These are phyloP conservation scores for Neurospora sp. DNA, from an alignment of 495 filamentous ascomycete species.

Conservation along the genomic window DNA sequence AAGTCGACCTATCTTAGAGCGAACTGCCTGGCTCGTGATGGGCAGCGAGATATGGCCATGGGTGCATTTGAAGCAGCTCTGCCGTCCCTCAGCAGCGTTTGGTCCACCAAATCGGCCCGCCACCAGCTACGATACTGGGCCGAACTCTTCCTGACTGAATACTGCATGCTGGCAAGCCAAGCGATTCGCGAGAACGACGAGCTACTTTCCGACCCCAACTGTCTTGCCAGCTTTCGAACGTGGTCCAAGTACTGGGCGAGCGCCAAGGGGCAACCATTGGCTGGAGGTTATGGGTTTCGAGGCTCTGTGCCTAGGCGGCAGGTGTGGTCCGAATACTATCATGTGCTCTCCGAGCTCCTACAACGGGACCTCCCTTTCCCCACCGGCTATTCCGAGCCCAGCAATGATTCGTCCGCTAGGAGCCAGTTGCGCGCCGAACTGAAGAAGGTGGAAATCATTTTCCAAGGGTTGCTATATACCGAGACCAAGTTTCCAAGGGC, in stretches of 20 bases:
- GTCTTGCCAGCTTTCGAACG: constrained; percentile 48
- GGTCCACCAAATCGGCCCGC: constrained; percentile 30
- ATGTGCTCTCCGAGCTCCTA: constrained; percentile 55
- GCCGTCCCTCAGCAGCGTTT: constrained; percentile 43
- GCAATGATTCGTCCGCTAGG: constrained; percentile 40
- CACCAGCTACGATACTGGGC: constrained; percentile 66
- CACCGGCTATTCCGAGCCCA: constrained; percentile 29
- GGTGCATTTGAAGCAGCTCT: constrained; percentile 53
- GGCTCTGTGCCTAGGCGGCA: constrained; percentile 42
- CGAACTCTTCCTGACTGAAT: constrained; percentile 62
- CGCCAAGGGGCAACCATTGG: constrained; percentile 22
- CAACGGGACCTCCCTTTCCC: constrained; percentile 43
- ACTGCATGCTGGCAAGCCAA: constrained; percentile 55
- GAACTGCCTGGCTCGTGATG: constrained; percentile 50
- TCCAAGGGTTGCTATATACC: constrained; percentile 60
- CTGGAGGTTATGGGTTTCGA: constrained; percentile 36
- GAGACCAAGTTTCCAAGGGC: constrained; percentile 79
- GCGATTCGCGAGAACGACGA: constrained; percentile 37
- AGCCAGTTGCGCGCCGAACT: constrained; percentile 62
- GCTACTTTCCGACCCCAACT: constrained; percentile 34
- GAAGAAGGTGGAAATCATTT: constrained; percentile 61
- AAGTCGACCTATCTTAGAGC: constrained; percentile 72
- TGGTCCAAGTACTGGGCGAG: constrained; percentile 53
- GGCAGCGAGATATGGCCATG: constrained; percentile 45
- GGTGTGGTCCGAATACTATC: constrained; percentile 77